Conservation (phyloP, 352 stramenopile species). For the Globisporangium cederbergense region DNA sequence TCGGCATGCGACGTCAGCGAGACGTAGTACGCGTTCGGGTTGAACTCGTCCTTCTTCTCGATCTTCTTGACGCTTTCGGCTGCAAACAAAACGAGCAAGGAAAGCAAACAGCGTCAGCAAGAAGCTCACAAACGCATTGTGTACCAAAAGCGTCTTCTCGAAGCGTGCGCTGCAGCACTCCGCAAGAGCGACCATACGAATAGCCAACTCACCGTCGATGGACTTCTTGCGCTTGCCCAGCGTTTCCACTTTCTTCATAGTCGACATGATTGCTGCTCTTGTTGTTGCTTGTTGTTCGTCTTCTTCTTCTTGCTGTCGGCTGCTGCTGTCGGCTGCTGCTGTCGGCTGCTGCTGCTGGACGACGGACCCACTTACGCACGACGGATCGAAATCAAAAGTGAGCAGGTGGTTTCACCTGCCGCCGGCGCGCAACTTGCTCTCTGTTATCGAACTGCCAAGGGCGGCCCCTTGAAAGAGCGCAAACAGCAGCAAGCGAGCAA, state of each 20-base stretch:
- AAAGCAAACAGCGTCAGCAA: not conserved
- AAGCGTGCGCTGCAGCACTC: conserved; percentile 1
- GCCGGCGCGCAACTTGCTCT: not conserved
- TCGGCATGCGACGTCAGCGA: conserved; percentile 86
- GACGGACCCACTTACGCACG: conserved; percentile 16
- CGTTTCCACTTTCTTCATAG: conserved; percentile 80
- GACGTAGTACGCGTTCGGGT: conserved; percentile 86
- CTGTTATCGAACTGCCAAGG: too few species aligned
- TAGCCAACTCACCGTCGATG: conserved; percentile 54
- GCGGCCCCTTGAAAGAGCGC: not conserved
- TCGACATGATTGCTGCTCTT: conserved; percentile 19
- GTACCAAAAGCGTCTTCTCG: not conserved
- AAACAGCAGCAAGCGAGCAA: not conserved
- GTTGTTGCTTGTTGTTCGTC: conserved; percentile 1
- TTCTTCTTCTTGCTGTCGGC: not conserved
- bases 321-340: too few species aligned
- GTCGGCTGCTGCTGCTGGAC: conserved; percentile 4
- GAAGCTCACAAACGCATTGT: conserved; percentile 8
- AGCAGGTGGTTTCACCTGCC: conserved; percentile 11
- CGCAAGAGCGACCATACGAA: too few species aligned
- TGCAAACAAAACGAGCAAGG: conserved; percentile 15
- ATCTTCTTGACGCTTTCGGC: conserved; percentile 81
- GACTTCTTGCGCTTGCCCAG: conserved; percentile 89
- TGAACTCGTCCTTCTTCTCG: conserved; percentile 81
- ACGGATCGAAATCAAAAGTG: conserved; percentile 20